Conservation (phyloP, 2,329 filamentous ascomycete genomes). For the Aspergillus quadricinctus region DNA sequence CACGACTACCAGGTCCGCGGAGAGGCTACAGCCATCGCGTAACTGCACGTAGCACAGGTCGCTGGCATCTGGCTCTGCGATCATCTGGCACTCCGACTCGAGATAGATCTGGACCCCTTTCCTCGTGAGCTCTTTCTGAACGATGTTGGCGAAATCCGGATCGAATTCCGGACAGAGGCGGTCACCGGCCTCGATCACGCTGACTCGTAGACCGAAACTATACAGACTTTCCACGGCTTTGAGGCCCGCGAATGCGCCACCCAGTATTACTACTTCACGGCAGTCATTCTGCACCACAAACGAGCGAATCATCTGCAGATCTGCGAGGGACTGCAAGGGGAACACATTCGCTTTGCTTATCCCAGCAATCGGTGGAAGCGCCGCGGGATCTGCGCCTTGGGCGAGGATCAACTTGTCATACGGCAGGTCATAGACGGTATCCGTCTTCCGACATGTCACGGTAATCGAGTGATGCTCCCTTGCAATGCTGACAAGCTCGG, state of each 20-base stretch:
- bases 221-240: neutral
- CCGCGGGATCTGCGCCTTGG: neutral
- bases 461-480: neutral
- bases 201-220: neutral
- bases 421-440: neutral
- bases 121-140: neutral
- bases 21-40: neutral
- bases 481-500: neutral
- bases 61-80: neutral
- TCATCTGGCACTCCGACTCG: neutral
- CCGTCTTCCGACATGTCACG: neutral
- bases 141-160: neutral
- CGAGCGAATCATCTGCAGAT: neutral
- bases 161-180: neutral
- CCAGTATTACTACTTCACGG: neutral
- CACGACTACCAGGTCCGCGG: neutral
- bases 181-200: neutral
- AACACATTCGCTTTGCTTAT: neutral
- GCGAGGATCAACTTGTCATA: neutral
- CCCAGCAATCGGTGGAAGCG: neutral
- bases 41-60: neutral
- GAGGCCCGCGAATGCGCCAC: neutral
- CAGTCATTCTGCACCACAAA: neutral
- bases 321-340: neutral
- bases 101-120: neutral